phyloP scores from a whole-genome alignment of 2,329 filamentous ascomycete species.

The Helotiales sp. region DNA sequence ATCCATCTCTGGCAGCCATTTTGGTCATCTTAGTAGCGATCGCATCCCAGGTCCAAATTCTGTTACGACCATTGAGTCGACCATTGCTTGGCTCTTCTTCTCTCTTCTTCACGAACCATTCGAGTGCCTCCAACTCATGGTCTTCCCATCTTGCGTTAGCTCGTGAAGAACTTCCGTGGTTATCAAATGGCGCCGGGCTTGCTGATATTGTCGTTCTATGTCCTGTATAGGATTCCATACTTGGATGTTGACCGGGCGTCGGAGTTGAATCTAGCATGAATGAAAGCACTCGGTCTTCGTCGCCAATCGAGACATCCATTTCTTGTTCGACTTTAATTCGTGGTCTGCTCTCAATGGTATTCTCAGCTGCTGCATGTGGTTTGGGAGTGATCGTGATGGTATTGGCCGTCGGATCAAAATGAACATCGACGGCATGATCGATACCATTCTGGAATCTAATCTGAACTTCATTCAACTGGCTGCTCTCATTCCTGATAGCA shows the following conservation, averaged over 20 bases:
- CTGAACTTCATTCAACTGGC: not conserved
- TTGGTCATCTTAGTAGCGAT: constrained; percentile 15
- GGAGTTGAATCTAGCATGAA: not conserved
- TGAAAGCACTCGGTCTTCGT: not conserved
- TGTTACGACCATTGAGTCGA: not conserved
- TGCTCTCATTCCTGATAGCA: not conserved
- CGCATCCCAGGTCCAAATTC: constrained; percentile 6
- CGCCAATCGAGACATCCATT: not conserved
- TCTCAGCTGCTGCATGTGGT: not conserved
- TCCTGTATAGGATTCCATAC: not conserved
- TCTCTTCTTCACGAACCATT: constrained; percentile 7
- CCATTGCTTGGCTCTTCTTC: not conserved
- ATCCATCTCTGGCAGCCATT: constrained; percentile 7
- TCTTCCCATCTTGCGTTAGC: not conserved
- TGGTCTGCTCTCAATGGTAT: not conserved
- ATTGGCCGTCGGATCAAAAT: not conserved
- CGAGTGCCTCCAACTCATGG: not conserved
- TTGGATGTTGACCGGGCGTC: not conserved
- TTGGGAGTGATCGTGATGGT: not conserved
- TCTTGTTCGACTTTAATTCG: not conserved
- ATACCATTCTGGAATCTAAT: not conserved
- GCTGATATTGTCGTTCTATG: not conserved
- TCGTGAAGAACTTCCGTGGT: not conserved
- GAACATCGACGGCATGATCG: not conserved
- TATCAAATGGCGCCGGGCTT: not conserved